A percentile compares a stretch with the other conserved stretches of the same genome.
Evolutionary conservation across 495 filamentous ascomycete species (phyloP).

Genomic region (Podospora australis): DNA sequence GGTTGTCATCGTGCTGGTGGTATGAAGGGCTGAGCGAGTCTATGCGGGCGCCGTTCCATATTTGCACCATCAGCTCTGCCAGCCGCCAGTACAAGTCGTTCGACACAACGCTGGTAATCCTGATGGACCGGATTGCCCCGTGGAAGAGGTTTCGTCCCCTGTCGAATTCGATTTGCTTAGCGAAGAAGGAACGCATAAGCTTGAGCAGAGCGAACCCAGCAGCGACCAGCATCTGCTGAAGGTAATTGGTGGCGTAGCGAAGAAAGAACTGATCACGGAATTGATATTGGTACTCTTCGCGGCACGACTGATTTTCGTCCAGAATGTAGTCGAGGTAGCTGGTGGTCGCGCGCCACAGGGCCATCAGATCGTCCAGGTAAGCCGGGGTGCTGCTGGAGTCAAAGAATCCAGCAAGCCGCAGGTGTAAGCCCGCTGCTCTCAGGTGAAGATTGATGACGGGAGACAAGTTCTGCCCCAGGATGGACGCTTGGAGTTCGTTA

Average conservation of each 20-base stretch:
- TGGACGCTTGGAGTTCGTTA: conserved; percentile 45
- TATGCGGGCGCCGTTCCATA: conserved; percentile 73
- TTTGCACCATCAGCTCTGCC: conserved; percentile 83
- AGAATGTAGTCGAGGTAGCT: conserved; percentile 69
- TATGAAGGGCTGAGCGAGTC: conserved; percentile 36
- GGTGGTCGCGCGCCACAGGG: conserved; percentile 68
- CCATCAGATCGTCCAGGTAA: conserved; percentile 70
- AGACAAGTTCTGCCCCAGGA: conserved; percentile 43
- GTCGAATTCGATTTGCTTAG: conserved; percentile 62
- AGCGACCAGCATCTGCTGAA: conserved; percentile 88
- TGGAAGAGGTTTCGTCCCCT: conserved; percentile 71
- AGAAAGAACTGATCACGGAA: conserved; percentile 45
- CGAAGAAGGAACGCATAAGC: conserved; percentile 78
- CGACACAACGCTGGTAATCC: conserved; percentile 66
- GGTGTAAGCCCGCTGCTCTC: conserved; percentile 71
- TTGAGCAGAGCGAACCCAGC: conserved; percentile 81
- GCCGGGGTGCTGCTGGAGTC: conserved; percentile 66
- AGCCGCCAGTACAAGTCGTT: conserved; percentile 84
- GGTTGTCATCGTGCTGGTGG: conserved; percentile 32
- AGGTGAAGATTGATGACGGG: conserved; percentile 67
- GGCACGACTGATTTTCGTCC: conserved; percentile 35
- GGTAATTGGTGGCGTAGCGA: conserved; percentile 72
- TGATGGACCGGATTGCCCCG: conserved; percentile 67
- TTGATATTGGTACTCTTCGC: conserved; percentile 22
- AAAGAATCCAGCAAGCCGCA: conserved; percentile 84